A percentile compares a stretch with the other conserved stretches of the same genome.
These are phyloP conservation scores for Discostella pseudostelligera DNA, from an alignment of 108 stramenopile genomes.

Conservation along the genomic window DNA sequence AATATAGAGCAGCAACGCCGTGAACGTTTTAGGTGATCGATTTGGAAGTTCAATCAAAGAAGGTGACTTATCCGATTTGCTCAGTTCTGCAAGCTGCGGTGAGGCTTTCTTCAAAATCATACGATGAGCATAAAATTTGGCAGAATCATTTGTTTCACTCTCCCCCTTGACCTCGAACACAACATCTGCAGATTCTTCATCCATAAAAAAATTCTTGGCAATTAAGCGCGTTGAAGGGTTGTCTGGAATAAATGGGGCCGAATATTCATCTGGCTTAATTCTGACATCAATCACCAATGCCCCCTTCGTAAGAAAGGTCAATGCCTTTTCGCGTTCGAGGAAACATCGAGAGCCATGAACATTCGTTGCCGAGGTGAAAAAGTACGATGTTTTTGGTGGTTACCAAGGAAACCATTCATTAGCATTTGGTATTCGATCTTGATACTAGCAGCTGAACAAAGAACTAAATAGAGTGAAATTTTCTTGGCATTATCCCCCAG, in stretches of 20 bases:
- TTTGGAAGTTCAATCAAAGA: not conserved
- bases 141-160: not conserved
- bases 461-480: too few species aligned
- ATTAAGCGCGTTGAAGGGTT: not conserved
- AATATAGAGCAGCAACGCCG: not conserved
- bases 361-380: too few species aligned
- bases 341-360: too few species aligned
- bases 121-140: slow-evolving; percentile 6
- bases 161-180: slow-evolving; percentile 2
- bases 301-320: too few species aligned
- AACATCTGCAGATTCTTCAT: slow-evolving; percentile 10
- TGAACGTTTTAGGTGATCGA: not conserved
- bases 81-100: not conserved
- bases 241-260: slow-evolving; percentile 9
- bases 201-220: slow-evolving; percentile 5
- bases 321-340: too few species aligned
- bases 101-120: slow-evolving; percentile 10
- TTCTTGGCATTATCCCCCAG: too few species aligned
- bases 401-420: too few species aligned
- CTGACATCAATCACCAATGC: too few species aligned
- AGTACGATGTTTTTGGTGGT: too few species aligned
- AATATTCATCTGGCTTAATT: too few species aligned
- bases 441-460: too few species aligned
- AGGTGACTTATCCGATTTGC: not conserved
- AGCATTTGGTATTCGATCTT: too few species aligned